Percentiles rank a stretch among this genome's conserved stretches.
phyloP scores from a whole-genome alignment of 768 basidiomycete species.

The Pleurotus sapidus region DNA sequence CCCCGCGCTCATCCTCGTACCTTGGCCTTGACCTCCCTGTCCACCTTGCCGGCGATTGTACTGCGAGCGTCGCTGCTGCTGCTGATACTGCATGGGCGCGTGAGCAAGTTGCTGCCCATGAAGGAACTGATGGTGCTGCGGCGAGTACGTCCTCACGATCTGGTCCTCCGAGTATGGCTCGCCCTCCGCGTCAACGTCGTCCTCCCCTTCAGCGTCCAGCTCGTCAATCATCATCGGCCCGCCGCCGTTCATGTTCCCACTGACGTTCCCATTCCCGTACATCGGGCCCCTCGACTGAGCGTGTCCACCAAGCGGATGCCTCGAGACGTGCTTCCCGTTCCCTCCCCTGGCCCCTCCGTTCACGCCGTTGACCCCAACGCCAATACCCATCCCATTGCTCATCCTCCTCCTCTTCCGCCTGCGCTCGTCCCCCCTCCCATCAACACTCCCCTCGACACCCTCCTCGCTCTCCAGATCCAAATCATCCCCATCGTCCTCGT shows the following conservation, averaged over 20 bases:
- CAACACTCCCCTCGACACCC: conserved; percentile 4
- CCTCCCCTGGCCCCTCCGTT: not conserved
- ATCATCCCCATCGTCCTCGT: not conserved
- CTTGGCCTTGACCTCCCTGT: conserved; percentile 11
- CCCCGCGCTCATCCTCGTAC: not conserved
- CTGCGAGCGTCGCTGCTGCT: not conserved
- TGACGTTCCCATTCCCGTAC: not conserved
- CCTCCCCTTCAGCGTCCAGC: conserved; percentile 11
- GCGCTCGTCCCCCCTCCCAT: conserved; percentile 19
- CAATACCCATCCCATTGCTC: conserved; percentile 1
- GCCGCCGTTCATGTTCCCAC: not conserved
- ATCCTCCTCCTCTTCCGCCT: conserved; percentile 18
- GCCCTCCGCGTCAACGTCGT: conserved; percentile 11
- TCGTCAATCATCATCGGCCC: not conserved
- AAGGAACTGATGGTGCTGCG: not conserved
- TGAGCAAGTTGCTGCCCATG: not conserved
- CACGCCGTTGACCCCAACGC: not conserved
- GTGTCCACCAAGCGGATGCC: not conserved
- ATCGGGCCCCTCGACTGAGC: not conserved
- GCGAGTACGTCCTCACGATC: not conserved
- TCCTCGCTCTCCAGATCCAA: conserved; percentile 12
- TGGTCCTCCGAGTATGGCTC: conserved; percentile 7
- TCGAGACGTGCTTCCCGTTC: conserved; percentile 3
- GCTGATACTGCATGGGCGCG: too few relatives aligned
- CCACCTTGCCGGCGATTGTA: conserved; percentile 9